Base-by-base conservation (phyloP, 176 grass and related monocot species). In the Phragmites australis region DNA sequence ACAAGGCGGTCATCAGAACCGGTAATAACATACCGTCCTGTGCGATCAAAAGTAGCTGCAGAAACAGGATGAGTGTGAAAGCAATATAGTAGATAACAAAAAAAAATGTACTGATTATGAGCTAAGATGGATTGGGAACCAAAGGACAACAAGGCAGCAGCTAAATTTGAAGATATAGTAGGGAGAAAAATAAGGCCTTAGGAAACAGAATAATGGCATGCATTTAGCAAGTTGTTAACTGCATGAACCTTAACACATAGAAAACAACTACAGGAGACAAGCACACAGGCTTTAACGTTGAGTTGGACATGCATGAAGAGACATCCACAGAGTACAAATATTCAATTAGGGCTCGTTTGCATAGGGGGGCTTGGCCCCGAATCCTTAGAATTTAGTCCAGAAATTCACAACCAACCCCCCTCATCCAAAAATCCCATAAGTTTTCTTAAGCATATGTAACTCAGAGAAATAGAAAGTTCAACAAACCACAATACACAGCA, bases 1-100 rank as follows among this genome's bases (percentile, higher is more conserved):
- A 98, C 95, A 44, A 98, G 84, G 67, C 95, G 95, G 22, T 98
- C 95, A 88, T 98, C 95, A 59, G 95, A 98, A 70, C 95, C 95
- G 42, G 95, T 98, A 68, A 98, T 89, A 74, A 94, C 95, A 93
- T 87, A 98, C 48, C 81, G 77, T 72, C 95, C 95, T 8, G 81
- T 93, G 44, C 92, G 88, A 86, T 98, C 95, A 98, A 94, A 93
- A 17, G 83, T 94, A 84, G 92, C 95, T 98, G 88, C 68, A 75
- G 54, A 87, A 78, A 83, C 13, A 60, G 56, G 32, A 68, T 15
- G 4, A 31, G 18, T 65, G 17, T 70, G 68, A 68, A 78, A 87
- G 53, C 25, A 74, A 67, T 56, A 68, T 34, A 44, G 21, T n/a
- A 21, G 65, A 56, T 53, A 49, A 64, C 67, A 10, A 75, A 26